Base-by-base conservation (phyloP, 108 stramenopile genomes). In the Skeletonema menzelii region DNA sequence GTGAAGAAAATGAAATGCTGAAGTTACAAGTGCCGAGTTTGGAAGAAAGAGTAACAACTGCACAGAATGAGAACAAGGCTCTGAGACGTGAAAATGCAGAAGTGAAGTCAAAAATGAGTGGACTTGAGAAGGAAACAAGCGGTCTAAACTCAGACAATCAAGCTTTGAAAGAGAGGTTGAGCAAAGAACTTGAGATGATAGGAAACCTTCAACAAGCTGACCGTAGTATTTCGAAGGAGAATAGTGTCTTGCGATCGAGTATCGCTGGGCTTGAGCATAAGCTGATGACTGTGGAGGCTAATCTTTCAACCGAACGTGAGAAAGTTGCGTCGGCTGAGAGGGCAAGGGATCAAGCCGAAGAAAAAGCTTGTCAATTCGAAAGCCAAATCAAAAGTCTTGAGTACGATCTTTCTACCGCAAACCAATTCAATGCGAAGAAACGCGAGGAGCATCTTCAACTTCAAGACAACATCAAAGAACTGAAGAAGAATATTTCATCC, bases 131-230 rank as follows among this genome's bases (percentile, higher is more conserved):
- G 72, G 73, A 66, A 42, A 67, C 59, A 49, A 32, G 5, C 17
- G 1, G 8, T 6, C 42, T 75, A 12, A 49, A 24, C 11, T 28
- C 65, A n/a, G 60, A 27, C 31, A 75, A 60, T 27, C 42, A 60
- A 46, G 40, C 65, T 15, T 35, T 66, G 46, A 67, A 75, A 34
- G 65, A 75, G 59, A 75, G 73, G 30, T 46, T 75, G 13, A 40
- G 53, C 8, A 57, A 67, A 35, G 27, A 57, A 40, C 46, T 66
- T 7, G 13, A 28, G 32, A 20, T 49, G 44, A 34, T 75, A 1
- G 47, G 61, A 22, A 60, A 28, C 10, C 56, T 75, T 42, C 65
- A 64, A 30, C 31, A 65, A 13, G 35, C 53, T 1, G 58, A 75
- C 3, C 8, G 42, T 22, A 59, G 65, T 3, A 35, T 44, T 44